A percentile compares a stretch with the other conserved stretches of the same genome.
Evolutionary conservation across 495 filamentous ascomycete genomes (phyloP).

Genomic region (Hyaloscypha finlandica): DNA sequence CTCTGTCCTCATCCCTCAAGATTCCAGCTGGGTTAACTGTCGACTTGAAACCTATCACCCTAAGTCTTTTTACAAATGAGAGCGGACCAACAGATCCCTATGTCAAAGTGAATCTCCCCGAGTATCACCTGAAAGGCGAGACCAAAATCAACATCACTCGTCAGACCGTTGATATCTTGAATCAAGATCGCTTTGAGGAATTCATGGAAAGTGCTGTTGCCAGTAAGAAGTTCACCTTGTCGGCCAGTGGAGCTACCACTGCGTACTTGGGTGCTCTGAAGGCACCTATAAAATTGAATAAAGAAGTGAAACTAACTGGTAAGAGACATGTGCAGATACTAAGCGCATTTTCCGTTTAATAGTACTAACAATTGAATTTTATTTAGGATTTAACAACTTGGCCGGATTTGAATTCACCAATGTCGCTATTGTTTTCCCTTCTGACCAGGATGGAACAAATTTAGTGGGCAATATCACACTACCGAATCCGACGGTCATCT

Average conservation of each 20-base stretch:
- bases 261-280: constrained; percentile 2
- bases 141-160: not conserved
- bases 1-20: not conserved
- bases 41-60: constrained; percentile 4
- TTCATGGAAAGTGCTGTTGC: not conserved
- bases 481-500: constrained; percentile 1
- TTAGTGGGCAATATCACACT: not conserved
- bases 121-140: not conserved
- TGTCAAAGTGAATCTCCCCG: constrained; percentile 1
- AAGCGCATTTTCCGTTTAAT: not conserved
- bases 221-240: not conserved
- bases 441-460: not conserved
- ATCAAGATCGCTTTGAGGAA: not conserved
- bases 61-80: not conserved
- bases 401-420: not conserved
- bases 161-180: not conserved
- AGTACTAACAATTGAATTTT: not conserved
- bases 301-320: constrained; percentile 1
- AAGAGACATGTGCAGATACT: not conserved
- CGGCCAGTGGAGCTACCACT: not conserved
- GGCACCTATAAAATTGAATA: not conserved
- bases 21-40: not conserved
- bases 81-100: constrained; percentile 2
- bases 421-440: not conserved
- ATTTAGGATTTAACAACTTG: not conserved